Evolutionary conservation across 345 rosid species (phyloP).

Genomic region (Aquilaria yunnanensis): DNA sequence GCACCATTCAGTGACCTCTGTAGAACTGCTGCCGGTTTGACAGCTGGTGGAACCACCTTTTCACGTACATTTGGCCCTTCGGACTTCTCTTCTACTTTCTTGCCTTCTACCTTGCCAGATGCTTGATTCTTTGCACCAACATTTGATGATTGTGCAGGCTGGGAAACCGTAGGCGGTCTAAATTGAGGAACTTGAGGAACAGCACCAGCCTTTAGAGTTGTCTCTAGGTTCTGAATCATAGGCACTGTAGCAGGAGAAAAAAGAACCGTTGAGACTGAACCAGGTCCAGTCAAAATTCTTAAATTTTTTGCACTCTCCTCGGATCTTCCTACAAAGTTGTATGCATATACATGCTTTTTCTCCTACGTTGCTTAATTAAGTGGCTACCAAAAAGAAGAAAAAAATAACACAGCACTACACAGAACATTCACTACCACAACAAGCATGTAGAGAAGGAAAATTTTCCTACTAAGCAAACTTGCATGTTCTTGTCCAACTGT

Average conservation of each 20-base stretch:
- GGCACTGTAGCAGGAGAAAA: conserved; percentile 55
- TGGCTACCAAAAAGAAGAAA: no score
- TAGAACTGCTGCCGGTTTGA: conserved; percentile 21
- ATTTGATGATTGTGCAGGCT: conserved; percentile 19
- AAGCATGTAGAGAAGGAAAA: no score
- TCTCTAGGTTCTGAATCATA: conserved; percentile 81
- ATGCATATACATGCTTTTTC: no score
- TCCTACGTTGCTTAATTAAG: no score
- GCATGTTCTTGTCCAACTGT: no score
- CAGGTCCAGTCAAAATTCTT: neutral
- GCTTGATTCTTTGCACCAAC: conserved; percentile 11
- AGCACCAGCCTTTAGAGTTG: conserved; percentile 74
- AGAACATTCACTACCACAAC: no score
- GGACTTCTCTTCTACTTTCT: conserved; percentile 7
- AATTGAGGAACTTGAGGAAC: conserved; percentile 91
- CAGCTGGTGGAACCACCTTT: conserved; percentile 22
- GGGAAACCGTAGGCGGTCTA: conserved; percentile 32
- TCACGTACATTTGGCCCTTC: conserved; percentile 15
- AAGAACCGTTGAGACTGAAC: neutral
- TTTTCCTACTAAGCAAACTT: no score
- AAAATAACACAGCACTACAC: no score
- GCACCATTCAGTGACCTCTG: conserved; percentile 16
- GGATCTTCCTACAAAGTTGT: no score
- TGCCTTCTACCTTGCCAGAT: conserved; percentile 16
- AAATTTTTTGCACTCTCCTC: no score